Evolutionary conservation across 208 protist species (phyloP).

Genomic region (Trichomonas gallinae): DNA sequence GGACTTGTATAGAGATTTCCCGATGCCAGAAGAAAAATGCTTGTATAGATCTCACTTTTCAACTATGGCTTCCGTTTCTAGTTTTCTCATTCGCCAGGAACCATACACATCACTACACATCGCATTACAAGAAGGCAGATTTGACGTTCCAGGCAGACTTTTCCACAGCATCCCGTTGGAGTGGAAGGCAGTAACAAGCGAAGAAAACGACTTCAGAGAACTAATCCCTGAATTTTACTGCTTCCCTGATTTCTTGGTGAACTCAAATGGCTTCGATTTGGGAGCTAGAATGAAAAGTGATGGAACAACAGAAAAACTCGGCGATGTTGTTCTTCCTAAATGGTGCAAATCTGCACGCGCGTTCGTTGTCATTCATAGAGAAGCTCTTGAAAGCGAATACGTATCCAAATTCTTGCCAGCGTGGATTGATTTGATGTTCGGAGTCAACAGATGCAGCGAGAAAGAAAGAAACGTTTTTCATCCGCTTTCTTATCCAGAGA

Average conservation of each 20-base stretch:
- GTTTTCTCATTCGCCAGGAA: background rate
- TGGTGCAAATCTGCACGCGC: background rate
- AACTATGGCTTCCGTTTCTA: background rate
- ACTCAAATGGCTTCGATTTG: background rate
- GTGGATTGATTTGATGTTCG: background rate
- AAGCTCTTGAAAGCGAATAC: background rate
- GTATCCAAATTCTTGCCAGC: background rate
- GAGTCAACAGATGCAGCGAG: background rate
- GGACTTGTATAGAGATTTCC: background rate
- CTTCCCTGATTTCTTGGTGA: background rate
- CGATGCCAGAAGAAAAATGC: background rate
- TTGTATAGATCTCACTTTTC: background rate
- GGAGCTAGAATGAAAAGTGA: background rate
- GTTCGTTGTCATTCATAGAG: background rate
- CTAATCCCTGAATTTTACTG: background rate
- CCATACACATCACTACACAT: background rate
- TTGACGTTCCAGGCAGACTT: background rate
- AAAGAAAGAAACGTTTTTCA: background rate
- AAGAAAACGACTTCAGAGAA: background rate
- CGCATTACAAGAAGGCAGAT: background rate
- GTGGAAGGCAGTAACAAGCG: background rate
- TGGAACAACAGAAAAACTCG: conserved; percentile 51
- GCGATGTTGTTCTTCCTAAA: conserved; percentile 32
- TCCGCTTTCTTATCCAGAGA: background rate
- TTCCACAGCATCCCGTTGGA: background rate